phyloP scores from a whole-genome alignment of 805 yeast genomes.

The Nakazawaea peltata region DNA sequence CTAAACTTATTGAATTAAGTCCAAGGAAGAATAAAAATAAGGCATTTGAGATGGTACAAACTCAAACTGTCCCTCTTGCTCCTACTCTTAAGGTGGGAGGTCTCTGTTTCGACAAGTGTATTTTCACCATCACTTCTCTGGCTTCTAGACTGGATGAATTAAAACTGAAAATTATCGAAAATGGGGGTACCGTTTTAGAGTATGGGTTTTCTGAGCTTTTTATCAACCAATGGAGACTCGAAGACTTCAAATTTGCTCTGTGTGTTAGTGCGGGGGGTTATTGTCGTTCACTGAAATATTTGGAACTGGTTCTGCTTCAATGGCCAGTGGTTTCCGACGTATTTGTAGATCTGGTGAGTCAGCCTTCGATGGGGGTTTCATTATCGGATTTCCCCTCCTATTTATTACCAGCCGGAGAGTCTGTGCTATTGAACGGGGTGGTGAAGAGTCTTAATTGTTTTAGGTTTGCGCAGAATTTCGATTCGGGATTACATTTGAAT shows the following conservation, averaged over 20 bases:
- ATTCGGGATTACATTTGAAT: conserved; percentile 20
- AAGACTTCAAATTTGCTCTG: conserved; percentile 47
- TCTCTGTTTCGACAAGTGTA: conserved; percentile 1
- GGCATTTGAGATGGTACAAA: too few relatives aligned
- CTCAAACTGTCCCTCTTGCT: too few relatives aligned
- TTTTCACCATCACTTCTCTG: conserved; percentile 2
- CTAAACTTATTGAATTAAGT: too few relatives aligned
- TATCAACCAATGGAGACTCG: conserved; percentile 13
- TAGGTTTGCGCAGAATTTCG: conserved; percentile 31
- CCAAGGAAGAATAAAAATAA: too few relatives aligned
- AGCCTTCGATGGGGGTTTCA: background rate
- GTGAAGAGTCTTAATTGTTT: conserved; percentile 42
- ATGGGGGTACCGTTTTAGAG: conserved; percentile 27
- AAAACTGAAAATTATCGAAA: conserved; percentile 1
- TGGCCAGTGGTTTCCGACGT: conserved; percentile 74
- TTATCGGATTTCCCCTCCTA: conserved; percentile 22
- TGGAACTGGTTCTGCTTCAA: conserved; percentile 71
- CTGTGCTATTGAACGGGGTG: conserved; percentile 29
- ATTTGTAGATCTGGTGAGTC: conserved; percentile 36
- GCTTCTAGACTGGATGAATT: background rate
- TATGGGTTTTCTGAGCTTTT: conserved; percentile 26
- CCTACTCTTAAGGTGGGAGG: too few relatives aligned
- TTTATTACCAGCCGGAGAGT: conserved; percentile 67
- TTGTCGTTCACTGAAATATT: conserved; percentile 63
- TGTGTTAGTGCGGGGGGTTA: conserved; percentile 45